Evolutionary conservation across 768 basidiomycete species (phyloP).

Genomic region (Collybia mongolica): DNA sequence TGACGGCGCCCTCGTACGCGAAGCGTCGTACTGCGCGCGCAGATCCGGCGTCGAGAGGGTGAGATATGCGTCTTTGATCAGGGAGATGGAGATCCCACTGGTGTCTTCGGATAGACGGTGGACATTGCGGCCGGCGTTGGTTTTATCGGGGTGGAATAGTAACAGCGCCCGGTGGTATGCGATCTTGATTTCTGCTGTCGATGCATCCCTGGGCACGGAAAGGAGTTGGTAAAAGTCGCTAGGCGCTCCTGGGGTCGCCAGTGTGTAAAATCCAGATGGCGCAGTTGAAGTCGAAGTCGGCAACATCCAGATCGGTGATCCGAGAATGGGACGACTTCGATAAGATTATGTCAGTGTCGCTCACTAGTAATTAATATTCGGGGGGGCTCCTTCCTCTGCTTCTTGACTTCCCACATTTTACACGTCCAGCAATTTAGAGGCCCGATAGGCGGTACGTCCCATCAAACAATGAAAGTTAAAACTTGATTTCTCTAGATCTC

Average conservation of each 20-base stretch:
- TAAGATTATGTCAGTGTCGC: too few relatives aligned
- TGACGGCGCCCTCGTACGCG: constrained; percentile 7
- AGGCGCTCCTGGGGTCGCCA: constrained; percentile 2
- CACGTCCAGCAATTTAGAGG: too few relatives aligned
- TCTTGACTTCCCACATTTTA: too few relatives aligned
- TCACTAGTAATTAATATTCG: too few relatives aligned
- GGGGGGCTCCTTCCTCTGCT: too few relatives aligned
- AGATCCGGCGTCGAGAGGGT: constrained; percentile 51
- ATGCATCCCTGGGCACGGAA: constrained; percentile 46
- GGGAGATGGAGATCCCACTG: constrained; percentile 44
- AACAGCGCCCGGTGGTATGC: constrained; percentile 71
- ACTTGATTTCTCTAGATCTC: too few relatives aligned
- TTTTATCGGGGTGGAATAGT: constrained; percentile 56
- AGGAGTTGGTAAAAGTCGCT: constrained; percentile 64
- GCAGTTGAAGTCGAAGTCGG: too few relatives aligned
- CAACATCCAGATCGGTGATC: too few relatives aligned
- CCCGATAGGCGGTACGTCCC: too few relatives aligned
- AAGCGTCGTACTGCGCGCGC: constrained; percentile 51
- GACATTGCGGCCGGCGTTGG: background rate
- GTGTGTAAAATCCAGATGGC: background rate
- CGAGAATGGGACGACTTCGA: too few relatives aligned
- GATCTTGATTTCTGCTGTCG: constrained; percentile 55
- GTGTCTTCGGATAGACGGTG: background rate
- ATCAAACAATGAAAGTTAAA: too few relatives aligned
- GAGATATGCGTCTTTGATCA: constrained; percentile 66